Evolutionary conservation across 257 asterid species (phyloP).

Genomic region (Buddleja alternifolia): DNA sequence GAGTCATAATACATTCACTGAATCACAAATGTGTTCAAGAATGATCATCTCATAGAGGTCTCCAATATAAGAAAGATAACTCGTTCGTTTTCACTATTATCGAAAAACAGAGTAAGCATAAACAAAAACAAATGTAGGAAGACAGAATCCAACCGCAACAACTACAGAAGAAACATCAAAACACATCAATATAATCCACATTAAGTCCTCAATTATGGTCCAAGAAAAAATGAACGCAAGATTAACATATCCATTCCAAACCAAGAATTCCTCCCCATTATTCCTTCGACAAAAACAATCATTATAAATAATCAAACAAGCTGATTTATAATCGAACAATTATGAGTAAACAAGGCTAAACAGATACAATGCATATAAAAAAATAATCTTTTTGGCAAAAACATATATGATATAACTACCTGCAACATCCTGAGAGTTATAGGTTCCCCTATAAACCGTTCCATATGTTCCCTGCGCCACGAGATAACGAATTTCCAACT

Average conservation of each 20-base stretch:
- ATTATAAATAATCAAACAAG: no score
- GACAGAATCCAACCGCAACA: not conserved
- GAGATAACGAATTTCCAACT: constrained; percentile 82
- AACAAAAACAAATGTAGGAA: not conserved
- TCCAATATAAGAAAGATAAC: not conserved
- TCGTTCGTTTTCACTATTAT: not conserved
- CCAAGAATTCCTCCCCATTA: not conserved
- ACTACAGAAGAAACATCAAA: not conserved
- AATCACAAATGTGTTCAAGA: not conserved
- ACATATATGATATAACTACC: constrained; percentile 40
- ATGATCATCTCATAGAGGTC: not conserved
- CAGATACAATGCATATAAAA: not conserved
- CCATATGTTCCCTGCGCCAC: constrained; percentile 95
- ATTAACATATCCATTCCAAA: not conserved
- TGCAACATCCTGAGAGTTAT: constrained; percentile 85
- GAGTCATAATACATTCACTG: no score
- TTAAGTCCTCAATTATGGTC: not conserved
- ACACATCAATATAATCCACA: no score
- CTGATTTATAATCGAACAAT: no score
- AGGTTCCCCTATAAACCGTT: constrained; percentile 87
- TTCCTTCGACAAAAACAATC: not conserved
- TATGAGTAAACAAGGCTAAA: not conserved
- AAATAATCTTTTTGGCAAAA: not conserved
- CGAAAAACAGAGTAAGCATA: not conserved
- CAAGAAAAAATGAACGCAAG: not conserved